Conservation (phyloP, 2,329 filamentous ascomycete genomes). For the Curvularia eragrostidis region DNA sequence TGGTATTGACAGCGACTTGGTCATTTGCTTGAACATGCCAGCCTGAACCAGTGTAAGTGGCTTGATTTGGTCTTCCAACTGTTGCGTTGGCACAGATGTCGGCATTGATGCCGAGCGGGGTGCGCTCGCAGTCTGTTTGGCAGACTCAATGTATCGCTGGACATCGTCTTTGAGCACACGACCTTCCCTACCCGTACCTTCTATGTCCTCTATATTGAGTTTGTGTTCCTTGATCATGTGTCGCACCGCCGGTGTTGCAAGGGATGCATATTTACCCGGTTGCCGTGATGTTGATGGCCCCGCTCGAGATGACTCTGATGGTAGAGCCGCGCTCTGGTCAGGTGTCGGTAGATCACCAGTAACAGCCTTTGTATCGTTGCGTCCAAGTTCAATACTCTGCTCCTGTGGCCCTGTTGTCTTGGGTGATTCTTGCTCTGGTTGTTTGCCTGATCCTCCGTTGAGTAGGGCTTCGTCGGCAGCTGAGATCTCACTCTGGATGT, state of each 20-base stretch:
- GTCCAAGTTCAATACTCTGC: conserved; percentile 38
- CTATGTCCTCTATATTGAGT: conserved; percentile 77
- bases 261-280: conserved; percentile 70
- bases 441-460: conserved; percentile 43
- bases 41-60: conserved; percentile 79
- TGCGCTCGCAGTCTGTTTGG: conserved; percentile 30
- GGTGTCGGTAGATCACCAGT: conserved; percentile 23
- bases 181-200: conserved; percentile 88
- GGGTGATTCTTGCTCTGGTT: conserved; percentile 28
- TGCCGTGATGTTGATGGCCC: conserved; percentile 30
- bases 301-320: conserved; percentile 28
- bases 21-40: conserved; percentile 99
- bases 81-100: conserved; percentile 18
- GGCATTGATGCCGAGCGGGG: conserved; percentile 44
- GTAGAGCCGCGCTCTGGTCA: conserved; percentile 28
- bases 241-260: conserved; percentile 92
- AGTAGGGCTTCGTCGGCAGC: conserved; percentile 62
- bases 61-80: conserved; percentile 68
- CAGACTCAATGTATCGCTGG: conserved; percentile 50
- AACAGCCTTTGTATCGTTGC: conserved; percentile 45
- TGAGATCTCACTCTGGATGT: conserved; percentile 80
- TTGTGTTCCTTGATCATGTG: conserved; percentile 82
- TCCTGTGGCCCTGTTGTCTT: conserved; percentile 18
- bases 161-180: conserved; percentile 94
- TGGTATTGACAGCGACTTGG: conserved; percentile 84